A percentile compares a stretch with the other conserved stretches of the same genome.
Conservation (phyloP, 202 grass and related monocot genomes). For the Setaria viridis region DNA sequence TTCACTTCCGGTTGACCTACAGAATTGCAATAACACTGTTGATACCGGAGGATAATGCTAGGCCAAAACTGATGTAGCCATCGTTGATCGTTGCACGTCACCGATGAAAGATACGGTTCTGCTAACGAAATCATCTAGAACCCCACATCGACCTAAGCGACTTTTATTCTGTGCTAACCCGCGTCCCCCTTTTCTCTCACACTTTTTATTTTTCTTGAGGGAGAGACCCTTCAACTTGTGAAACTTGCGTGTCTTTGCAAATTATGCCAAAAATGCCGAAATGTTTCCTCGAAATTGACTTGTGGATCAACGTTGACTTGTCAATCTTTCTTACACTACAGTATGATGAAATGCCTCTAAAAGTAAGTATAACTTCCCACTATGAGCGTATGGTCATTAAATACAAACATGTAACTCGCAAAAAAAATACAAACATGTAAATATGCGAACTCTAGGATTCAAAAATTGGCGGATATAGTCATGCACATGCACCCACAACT, state of each 20-base stretch:
- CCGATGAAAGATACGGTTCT: neutral
- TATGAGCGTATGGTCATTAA: no score
- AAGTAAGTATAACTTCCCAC: no score
- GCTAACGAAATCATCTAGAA: neutral
- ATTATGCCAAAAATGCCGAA: neutral
- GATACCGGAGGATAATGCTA: neutral
- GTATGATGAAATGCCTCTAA: no score
- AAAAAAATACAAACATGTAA: no score
- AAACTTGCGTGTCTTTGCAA: neutral
- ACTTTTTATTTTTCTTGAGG: no score
- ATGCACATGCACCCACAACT: no score
- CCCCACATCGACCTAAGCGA: neutral
- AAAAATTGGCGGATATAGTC: no score
- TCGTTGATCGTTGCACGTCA: slow-evolving; percentile 25
- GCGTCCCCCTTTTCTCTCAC: neutral
- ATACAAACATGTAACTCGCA: no score
- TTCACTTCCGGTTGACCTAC: neutral
- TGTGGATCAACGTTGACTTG: neutral
- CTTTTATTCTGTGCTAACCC: neutral
- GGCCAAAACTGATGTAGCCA: neutral
- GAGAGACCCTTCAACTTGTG: neutral
- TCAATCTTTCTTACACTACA: neutral
- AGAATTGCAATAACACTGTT: neutral
- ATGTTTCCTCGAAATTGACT: neutral
- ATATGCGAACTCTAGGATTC: no score